Conservation (phyloP, 192 early-diverging fungal genomes). For the Coemansia asiatica region DNA sequence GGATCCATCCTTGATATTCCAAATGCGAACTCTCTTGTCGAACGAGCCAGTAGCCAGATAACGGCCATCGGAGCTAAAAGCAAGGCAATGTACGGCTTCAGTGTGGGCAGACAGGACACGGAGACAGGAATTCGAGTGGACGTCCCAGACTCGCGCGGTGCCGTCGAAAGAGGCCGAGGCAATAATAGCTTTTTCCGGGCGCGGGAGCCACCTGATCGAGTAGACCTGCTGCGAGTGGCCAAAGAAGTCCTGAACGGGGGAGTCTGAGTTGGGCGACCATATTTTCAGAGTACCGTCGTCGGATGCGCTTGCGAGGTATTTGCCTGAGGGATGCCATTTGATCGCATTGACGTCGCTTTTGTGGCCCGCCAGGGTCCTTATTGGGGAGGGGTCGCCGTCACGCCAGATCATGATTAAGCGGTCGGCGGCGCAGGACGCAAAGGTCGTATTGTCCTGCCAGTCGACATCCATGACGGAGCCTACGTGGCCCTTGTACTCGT, state of each 20-base stretch:
- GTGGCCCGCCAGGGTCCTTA: conserved; percentile 77
- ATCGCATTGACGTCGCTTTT: conserved; percentile 59
- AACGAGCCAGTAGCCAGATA: conserved; percentile 75
- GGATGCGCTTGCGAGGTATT: conserved; percentile 49
- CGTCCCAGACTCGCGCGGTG: conserved; percentile 86
- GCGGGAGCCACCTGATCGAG: conserved; percentile 81
- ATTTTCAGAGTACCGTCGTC: conserved; percentile 52
- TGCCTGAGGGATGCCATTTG: conserved; percentile 50
- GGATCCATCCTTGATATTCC: conserved; percentile 57
- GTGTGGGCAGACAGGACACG: conserved; percentile 70
- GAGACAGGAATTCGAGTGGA: conserved; percentile 62
- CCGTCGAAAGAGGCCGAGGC: conserved; percentile 82
- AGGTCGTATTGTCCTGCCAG: conserved; percentile 89
- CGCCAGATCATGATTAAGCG: conserved; percentile 77
- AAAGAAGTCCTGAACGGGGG: conserved; percentile 33
- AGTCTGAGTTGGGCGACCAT: conserved; percentile 35
- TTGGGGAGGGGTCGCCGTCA: conserved; percentile 65
- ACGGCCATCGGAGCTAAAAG: conserved; percentile 75
- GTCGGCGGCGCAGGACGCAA: conserved; percentile 87
- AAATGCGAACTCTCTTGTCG: conserved; percentile 77
- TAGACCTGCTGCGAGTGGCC: conserved; percentile 79
- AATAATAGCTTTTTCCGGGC: conserved; percentile 55
- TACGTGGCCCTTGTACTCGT: conserved; percentile 38
- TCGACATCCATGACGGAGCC: conserved; percentile 79
- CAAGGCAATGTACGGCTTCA: conserved; percentile 68